Base-by-base conservation (phyloP, 2,329 filamentous ascomycete species). In the Neocucurbitaria cava region DNA sequence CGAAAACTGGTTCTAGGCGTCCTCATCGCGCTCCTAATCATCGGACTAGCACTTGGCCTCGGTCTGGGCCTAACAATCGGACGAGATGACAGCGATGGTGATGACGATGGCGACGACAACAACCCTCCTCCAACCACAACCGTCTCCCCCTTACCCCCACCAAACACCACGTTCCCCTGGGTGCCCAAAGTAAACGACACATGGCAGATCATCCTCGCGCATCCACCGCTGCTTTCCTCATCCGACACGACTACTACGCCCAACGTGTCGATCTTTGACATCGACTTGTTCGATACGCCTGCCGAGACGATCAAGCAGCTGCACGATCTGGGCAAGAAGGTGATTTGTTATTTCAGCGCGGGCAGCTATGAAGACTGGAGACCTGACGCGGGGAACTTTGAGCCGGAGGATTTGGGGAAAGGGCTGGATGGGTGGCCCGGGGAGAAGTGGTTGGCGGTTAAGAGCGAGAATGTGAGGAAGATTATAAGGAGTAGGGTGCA, bases 281-380 rank as follows among this genome's bases (percentile, higher is more conserved):
- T 89, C 53, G 79, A 85, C 55, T 77, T 87, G 11, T 86, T 88
- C 70, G 77, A 82, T 52, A 84, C 83, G 46, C 71, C 76, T 5
- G 75, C 77, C 13, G 66, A 74, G 6, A 79, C 76, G 1, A 83
- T 87, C 46, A 56, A 72, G 3, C 68, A 71, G 5, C 75, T 88
- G 13, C 82, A 87, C 38, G 59, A 62, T 3, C 65, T 79, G 24
- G 83, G 81, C 8, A 84, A 84, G 66, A 86, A 83, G 57, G 84
- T 90, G 49, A 87, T 91, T 54, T 92, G 89, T 78, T 92, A 92
- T 75, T 91, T 91, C 77, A 88, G 85, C 46, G 88, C 87, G 0
- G 89, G 89, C 1, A 87, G 85, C 7, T 90, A 83, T 63, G 89
- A 92, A 73, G 70, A 85, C 46, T 85, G 82, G 77, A 81, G 89